A percentile compares a stretch with the other conserved stretches of the same genome.
phyloP scores from a whole-genome alignment of 768 basidiomycete species.

The Boletus pseudo-olivaceus region DNA sequence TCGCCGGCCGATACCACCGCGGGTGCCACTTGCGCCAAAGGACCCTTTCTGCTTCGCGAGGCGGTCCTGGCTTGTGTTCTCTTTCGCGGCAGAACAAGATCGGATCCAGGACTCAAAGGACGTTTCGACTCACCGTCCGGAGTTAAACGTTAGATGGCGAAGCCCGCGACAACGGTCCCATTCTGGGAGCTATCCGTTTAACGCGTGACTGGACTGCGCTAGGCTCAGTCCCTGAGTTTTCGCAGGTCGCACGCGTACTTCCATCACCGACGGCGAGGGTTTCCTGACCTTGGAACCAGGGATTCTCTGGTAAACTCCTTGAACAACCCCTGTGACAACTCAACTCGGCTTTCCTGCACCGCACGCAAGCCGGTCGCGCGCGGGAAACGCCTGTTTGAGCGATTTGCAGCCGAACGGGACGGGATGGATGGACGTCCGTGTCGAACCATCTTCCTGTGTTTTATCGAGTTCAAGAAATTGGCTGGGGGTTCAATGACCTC shows the following conservation, averaged over 20 bases:
- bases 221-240: neutral
- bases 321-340: slow-evolving; percentile 1
- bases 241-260: neutral
- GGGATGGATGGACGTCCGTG: slow-evolving; percentile 13
- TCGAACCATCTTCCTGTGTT: slow-evolving; percentile 3
- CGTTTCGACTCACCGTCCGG: slow-evolving; percentile 11
- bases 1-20: neutral
- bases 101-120: slow-evolving; percentile 9
- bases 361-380: slow-evolving; percentile 19
- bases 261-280: neutral
- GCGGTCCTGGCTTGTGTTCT: neutral
- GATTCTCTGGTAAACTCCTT: slow-evolving; percentile 20
- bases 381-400: slow-evolving; percentile 21
- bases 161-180: neutral
- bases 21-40: neutral
- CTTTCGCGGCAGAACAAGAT: slow-evolving; percentile 5
- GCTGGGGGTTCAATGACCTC: slow-evolving; percentile 14
- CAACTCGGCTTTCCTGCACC: slow-evolving; percentile 12
- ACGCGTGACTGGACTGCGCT: neutral
- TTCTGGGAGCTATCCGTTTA: neutral
- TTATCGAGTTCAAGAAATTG: slow-evolving; percentile 28
- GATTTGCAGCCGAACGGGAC: slow-evolving; percentile 16
- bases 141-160: neutral
- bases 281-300: slow-evolving; percentile 20
- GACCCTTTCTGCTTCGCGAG: too few relatives aligned